These are phyloP conservation scores for Boletus mariae DNA, from an alignment of 1,284 basidiomycete genomes.

Conservation along the genomic window DNA sequence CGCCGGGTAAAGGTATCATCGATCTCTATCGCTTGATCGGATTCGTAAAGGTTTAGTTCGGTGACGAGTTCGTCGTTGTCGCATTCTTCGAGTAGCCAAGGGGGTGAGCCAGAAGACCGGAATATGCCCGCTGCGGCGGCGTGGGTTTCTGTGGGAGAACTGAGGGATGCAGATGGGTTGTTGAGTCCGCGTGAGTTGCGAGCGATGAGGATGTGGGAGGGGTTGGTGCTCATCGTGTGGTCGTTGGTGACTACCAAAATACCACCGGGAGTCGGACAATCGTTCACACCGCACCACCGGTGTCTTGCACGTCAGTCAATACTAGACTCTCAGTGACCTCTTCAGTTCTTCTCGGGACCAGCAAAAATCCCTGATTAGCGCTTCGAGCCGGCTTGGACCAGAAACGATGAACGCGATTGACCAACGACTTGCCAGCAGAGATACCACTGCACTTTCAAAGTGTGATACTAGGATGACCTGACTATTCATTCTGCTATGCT, in stretches of 20 bases:
- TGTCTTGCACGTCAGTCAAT: too few relatives aligned
- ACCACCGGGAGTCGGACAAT: not conserved
- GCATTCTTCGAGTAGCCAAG: conserved; percentile 70
- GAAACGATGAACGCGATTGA: too few relatives aligned
- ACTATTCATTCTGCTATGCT: too few relatives aligned
- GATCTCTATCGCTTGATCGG: conserved; percentile 69
- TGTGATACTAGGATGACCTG: too few relatives aligned
- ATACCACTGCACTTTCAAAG: too few relatives aligned
- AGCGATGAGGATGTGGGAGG: conserved; percentile 80
- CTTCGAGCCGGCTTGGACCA: not conserved
- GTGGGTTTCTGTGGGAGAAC: conserved; percentile 80
- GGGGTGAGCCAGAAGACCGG: conserved; percentile 69
- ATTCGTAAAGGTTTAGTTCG: conserved; percentile 60
- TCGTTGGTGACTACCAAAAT: not conserved
- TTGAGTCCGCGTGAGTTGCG: conserved; percentile 70
- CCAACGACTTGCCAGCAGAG: too few relatives aligned
- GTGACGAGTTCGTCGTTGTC: conserved; percentile 66
- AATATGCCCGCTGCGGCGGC: conserved; percentile 80
- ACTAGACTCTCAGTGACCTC: too few relatives aligned
- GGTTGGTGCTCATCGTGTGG: conserved; percentile 59
- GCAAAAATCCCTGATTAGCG: not conserved
- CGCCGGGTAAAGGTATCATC: conserved; percentile 66
- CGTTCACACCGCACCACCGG: conserved; percentile 3
- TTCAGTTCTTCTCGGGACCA: not conserved
- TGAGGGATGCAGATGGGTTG: conserved; percentile 72